Percentiles rank a stretch among this genome's conserved stretches.
phyloP scores from a whole-genome alignment of 257 asterid genomes.

The Henckelia pumila region DNA sequence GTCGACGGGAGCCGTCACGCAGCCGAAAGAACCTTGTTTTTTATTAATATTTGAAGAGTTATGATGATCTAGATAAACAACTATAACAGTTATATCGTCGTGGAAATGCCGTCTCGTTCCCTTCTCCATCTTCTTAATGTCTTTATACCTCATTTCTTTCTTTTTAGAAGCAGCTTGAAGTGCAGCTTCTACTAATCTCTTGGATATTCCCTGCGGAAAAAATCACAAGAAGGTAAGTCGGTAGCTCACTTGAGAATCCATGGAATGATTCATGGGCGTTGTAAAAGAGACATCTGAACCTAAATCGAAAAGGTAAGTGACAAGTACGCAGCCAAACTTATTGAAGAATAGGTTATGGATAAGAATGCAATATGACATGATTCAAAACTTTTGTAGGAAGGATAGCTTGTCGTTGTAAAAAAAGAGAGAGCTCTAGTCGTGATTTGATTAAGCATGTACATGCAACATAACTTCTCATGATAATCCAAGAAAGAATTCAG shows the following conservation, averaged over 20 bases:
- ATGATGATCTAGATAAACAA: slow-evolving; percentile 70
- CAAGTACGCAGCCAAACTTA: background rate
- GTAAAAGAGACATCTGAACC: background rate
- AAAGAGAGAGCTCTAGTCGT: background rate
- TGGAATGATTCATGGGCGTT: background rate
- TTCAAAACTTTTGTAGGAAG: background rate
- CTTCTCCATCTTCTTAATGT: slow-evolving; percentile 74
- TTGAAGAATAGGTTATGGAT: background rate
- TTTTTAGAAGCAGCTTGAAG: slow-evolving; percentile 82
- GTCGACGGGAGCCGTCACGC: slow-evolving; percentile 66
- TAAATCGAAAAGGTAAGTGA: background rate
- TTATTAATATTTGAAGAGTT: slow-evolving; percentile 29
- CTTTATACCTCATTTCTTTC: slow-evolving; percentile 80
- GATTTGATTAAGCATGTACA: background rate
- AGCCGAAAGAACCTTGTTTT: slow-evolving; percentile 39
- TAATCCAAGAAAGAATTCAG: background rate
- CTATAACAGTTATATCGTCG: slow-evolving; percentile 84
- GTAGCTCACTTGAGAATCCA: background rate
- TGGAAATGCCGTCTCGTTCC: slow-evolving; percentile 91
- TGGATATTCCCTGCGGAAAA: slow-evolving; percentile 83
- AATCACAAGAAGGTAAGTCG: background rate
- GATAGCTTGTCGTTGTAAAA: background rate
- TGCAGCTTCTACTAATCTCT: slow-evolving; percentile 85
- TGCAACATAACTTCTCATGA: background rate
- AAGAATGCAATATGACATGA: background rate